phyloP scores from a whole-genome alignment of 306 rosid genomes.

The Vigna nakashimae region DNA sequence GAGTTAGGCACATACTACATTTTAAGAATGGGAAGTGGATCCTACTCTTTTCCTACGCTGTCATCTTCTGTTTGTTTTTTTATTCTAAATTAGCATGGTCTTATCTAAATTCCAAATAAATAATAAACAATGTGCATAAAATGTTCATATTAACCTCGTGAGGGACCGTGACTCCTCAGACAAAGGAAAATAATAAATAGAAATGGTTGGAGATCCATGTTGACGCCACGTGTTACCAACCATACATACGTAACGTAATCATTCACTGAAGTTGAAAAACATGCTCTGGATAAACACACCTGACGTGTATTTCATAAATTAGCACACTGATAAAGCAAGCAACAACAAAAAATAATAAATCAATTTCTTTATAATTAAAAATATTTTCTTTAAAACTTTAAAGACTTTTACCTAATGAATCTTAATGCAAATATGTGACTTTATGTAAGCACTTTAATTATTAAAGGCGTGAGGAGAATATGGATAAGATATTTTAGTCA shows the following conservation, averaged over 20 bases:
- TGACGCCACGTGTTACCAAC: neutral
- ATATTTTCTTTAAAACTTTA: no score
- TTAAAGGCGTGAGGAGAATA: no score
- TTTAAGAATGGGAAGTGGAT: neutral
- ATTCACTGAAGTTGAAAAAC: no score
- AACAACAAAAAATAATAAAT: no score
- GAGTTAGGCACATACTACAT: neutral
- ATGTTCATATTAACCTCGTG: constrained; percentile 7
- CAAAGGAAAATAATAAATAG: neutral
- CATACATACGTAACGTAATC: neutral
- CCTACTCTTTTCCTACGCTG: neutral
- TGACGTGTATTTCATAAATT: no score
- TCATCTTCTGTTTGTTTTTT: neutral
- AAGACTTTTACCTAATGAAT: no score
- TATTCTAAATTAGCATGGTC: neutral
- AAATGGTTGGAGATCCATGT: neutral
- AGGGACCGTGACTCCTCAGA: neutral
- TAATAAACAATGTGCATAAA: neutral
- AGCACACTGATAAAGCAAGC: no score
- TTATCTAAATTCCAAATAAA: neutral
- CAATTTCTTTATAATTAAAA: no score
- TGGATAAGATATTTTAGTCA: no score
- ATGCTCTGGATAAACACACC: no score
- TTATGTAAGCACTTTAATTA: no score
- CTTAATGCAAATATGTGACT: no score